A percentile compares a stretch with the other conserved stretches of the same genome.
These are phyloP conservation scores for Penicillium desertorum DNA, from an alignment of 495 filamentous ascomycete species.

Conservation along the genomic window DNA sequence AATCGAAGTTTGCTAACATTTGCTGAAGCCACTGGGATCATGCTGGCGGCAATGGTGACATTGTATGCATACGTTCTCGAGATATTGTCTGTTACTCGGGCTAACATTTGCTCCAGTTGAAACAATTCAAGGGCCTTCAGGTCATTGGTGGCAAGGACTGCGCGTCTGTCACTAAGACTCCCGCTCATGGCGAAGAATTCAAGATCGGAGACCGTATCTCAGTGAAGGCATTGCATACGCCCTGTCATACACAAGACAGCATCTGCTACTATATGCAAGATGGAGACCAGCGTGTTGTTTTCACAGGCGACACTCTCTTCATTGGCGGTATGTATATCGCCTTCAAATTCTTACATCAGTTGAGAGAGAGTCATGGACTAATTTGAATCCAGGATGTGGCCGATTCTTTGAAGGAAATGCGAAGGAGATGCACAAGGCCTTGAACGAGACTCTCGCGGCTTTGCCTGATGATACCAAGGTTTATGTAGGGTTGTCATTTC, in stretches of 20 bases:
- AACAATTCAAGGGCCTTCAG: conserved; percentile 61
- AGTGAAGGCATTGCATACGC: conserved; percentile 89
- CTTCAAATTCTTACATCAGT: background rate
- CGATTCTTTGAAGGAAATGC: conserved; percentile 94
- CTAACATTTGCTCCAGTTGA: conserved; percentile 54
- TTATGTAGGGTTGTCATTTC: conserved; percentile 60
- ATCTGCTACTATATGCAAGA: conserved; percentile 92
- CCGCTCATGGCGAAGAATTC: conserved; percentile 72
- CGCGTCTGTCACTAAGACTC: conserved; percentile 71
- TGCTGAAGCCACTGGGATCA: conserved; percentile 83
- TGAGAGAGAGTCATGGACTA: background rate
- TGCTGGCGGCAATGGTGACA: conserved; percentile 82
- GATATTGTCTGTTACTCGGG: background rate
- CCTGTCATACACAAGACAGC: conserved; percentile 97
- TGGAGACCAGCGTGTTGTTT: conserved; percentile 75
- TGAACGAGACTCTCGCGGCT: conserved; percentile 79
- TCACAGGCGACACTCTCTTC: conserved; percentile 95
- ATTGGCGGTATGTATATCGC: conserved; percentile 67
- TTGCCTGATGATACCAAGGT: conserved; percentile 92
- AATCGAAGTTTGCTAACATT: conserved; percentile 8
- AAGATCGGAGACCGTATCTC: conserved; percentile 77
- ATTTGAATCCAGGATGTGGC: conserved; percentile 68
- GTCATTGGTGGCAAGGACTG: conserved; percentile 90
- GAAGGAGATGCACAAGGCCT: conserved; percentile 84
- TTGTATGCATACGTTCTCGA: conserved; percentile 49